Conservation (phyloP, 257 asterid genomes). For the Hygrophila difformis region DNA sequence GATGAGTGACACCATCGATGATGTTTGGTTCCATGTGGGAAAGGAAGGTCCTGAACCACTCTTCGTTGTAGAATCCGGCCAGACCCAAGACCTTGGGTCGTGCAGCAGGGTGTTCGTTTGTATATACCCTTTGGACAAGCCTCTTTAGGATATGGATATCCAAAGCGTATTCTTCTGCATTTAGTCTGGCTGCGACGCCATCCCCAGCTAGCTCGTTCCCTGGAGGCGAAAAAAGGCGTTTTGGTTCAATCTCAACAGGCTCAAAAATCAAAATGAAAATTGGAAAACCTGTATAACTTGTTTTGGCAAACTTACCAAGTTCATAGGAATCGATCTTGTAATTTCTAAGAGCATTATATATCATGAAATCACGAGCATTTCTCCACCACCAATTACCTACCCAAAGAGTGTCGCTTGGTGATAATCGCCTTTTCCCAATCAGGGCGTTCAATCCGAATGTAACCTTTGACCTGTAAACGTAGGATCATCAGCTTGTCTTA, state of each 20-base stretch:
- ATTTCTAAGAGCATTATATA: slow-evolving; percentile 45
- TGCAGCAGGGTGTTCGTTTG: slow-evolving; percentile 27
- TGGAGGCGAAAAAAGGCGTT: slow-evolving; percentile 14
- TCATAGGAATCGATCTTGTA: slow-evolving; percentile 78
- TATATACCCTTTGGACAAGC: slow-evolving; percentile 35
- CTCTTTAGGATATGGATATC: slow-evolving; percentile 41
- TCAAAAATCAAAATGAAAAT: too few species aligned
- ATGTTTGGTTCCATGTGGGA: slow-evolving; percentile 42
- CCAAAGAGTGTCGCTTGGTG: slow-evolving; percentile 24
- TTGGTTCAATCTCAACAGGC: too few species aligned
- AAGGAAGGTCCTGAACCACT: slow-evolving; percentile 53
- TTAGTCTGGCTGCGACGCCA: slow-evolving; percentile 49
- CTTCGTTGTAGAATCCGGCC: slow-evolving; percentile 56
- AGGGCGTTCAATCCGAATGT: slow-evolving; percentile 79
- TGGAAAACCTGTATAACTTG: too few species aligned
- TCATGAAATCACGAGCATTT: slow-evolving; percentile 60
- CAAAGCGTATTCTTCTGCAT: slow-evolving; percentile 58
- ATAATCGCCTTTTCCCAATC: slow-evolving; percentile 32
- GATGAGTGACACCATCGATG: slow-evolving; percentile 68
- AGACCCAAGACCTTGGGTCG: slow-evolving; percentile 70
- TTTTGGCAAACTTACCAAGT: slow-evolving; percentile 46
- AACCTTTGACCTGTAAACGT: slow-evolving; percentile 35
- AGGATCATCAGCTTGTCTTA: not conserved
- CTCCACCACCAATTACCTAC: slow-evolving; percentile 51
- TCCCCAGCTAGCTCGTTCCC: slow-evolving; percentile 72